Percentiles rank a stretch among this genome's conserved stretches.
These are phyloP conservation scores for Lolium perenne DNA, from an alignment of 176 grass and related monocot species.

Conservation along the genomic window DNA sequence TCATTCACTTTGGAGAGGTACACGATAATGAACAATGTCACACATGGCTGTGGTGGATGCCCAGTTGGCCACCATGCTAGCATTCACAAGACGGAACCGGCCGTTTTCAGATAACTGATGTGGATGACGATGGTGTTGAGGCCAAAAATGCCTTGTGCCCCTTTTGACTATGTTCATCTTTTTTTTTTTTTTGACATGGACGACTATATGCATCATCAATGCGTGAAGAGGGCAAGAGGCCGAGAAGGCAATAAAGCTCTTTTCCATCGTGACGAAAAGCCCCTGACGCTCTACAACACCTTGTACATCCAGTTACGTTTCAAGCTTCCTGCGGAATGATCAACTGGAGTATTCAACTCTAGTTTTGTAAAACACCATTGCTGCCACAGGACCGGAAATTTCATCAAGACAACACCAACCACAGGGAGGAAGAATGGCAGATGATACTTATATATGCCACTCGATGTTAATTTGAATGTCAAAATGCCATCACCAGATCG, in stretches of 20 bases:
- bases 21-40: too few species aligned
- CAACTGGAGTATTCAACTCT: too few species aligned
- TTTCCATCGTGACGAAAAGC: not conserved
- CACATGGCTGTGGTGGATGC: not conserved
- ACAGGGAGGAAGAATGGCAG: too few species aligned
- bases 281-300: not conserved
- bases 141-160: not conserved
- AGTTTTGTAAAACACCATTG: too few species aligned
- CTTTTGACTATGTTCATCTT: not conserved
- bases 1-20: too few species aligned
- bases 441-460: too few species aligned
- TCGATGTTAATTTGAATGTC: too few species aligned
- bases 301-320: not conserved
- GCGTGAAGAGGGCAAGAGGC: not conserved
- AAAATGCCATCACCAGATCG: too few species aligned
- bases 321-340: too few species aligned
- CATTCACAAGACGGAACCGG: not conserved
- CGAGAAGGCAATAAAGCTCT: not conserved
- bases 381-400: too few species aligned
- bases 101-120: not conserved
- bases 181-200: not conserved
- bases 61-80: not conserved
- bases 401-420: too few species aligned
- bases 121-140: not conserved
- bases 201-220: not conserved